A percentile compares a stretch with the other conserved stretches of the same genome.
These are phyloP conservation scores for Pseudonitzschia delicatissima DNA, from an alignment of 108 stramenopile genomes.

Conservation along the genomic window DNA sequence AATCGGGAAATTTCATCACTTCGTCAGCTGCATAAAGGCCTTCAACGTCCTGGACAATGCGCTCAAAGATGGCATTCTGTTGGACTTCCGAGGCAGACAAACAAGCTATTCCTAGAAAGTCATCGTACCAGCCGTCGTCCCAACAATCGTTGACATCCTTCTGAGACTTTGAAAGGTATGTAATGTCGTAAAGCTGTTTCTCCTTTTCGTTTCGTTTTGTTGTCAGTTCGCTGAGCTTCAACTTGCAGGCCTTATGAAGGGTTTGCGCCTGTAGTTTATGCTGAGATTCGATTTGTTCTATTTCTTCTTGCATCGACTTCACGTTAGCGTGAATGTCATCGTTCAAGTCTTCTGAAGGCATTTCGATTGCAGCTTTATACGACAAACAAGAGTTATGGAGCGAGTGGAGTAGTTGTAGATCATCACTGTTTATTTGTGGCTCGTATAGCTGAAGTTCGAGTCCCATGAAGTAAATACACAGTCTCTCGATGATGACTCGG, in stretches of 20 bases:
- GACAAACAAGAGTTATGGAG: slow-evolving; percentile 48
- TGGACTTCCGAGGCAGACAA: slow-evolving; percentile 32
- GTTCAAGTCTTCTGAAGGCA: slow-evolving; percentile 11
- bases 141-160: slow-evolving; percentile 20
- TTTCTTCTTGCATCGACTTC: slow-evolving; percentile 34
- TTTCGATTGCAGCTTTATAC: slow-evolving; percentile 21
- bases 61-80: slow-evolving; percentile 35
- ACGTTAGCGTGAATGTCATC: slow-evolving; percentile 4
- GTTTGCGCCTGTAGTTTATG: slow-evolving; percentile 38
- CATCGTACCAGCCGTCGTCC: slow-evolving; percentile 55
- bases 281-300: slow-evolving; percentile 30
- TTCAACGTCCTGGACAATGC: slow-evolving; percentile 35
- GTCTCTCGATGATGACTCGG: background rate
- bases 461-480: slow-evolving; percentile 28
- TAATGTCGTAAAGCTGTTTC: slow-evolving; percentile 20
- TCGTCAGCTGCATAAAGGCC: slow-evolving; percentile 6
- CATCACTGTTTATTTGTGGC: slow-evolving; percentile 48
- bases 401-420: slow-evolving; percentile 54
- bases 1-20: slow-evolving; percentile 38
- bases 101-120: slow-evolving; percentile 32
- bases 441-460: slow-evolving; percentile 52
- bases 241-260: slow-evolving; percentile 31
- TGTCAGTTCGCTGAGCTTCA: slow-evolving; percentile 16
- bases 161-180: background rate
- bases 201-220: slow-evolving; percentile 20